Conservation (phyloP, 192 early-diverging fungal genomes). For the Cetraspora pellucida region DNA sequence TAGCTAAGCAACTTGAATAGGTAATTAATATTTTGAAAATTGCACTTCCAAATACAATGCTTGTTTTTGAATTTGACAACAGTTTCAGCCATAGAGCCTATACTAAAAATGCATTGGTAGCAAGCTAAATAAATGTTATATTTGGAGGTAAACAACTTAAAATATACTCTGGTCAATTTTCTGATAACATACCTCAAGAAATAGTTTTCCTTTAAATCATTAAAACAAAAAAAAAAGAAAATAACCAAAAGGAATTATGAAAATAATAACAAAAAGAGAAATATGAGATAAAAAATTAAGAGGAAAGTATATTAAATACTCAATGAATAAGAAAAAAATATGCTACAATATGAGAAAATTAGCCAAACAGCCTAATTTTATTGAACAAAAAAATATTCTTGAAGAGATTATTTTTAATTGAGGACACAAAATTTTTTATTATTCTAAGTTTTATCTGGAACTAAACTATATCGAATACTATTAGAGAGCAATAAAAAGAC, state of each 20-base stretch:
- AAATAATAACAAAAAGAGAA: not conserved
- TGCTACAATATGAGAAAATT: constrained; percentile 14
- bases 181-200: too few relatives aligned
- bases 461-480: constrained; percentile 40
- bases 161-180: too few relatives aligned
- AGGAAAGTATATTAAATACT: not conserved
- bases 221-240: not conserved
- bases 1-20: too few relatives aligned
- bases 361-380: constrained; percentile 29
- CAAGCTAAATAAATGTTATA: constrained; percentile 20
- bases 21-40: too few relatives aligned
- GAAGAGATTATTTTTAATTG: constrained; percentile 21
- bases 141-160: not conserved
- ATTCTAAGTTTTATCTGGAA: constrained; percentile 40
- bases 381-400: not conserved
- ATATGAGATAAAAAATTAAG: not conserved
- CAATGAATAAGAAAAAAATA: not conserved
- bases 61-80: too few relatives aligned
- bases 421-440: constrained; percentile 25
- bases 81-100: too few relatives aligned
- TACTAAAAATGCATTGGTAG: constrained; percentile 18
- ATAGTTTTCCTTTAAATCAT: not conserved
- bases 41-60: too few relatives aligned
- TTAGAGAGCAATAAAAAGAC: constrained; percentile 35
- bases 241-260: not conserved